Percentiles rank a stretch among this genome's conserved stretches.
Evolutionary conservation across 2,329 filamentous ascomycete species (phyloP).

Genomic region (Cadophora sp.): DNA sequence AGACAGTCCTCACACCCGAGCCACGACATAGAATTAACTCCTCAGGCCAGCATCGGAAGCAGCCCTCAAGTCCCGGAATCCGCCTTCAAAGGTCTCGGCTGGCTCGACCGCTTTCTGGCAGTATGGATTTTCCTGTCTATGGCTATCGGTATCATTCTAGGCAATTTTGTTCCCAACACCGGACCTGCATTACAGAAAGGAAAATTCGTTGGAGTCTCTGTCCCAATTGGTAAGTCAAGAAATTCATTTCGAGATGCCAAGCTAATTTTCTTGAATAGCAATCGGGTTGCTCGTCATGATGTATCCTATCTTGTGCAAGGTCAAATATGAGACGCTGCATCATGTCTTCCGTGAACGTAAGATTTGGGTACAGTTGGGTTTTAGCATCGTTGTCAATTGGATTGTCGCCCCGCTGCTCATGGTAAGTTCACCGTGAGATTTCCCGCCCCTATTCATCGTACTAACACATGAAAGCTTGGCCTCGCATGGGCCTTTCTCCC

Average conservation of each 20-base stretch:
- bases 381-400: conserved; percentile 84
- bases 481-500: conserved; percentile 74
- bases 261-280: conserved; percentile 53
- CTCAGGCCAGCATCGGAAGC: background rate
- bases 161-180: conserved; percentile 64
- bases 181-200: conserved; percentile 64
- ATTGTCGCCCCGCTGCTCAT: conserved; percentile 82
- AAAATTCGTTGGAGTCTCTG: conserved; percentile 66
- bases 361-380: conserved; percentile 80
- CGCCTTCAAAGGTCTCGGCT: conserved; percentile 48
- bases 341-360: conserved; percentile 63
- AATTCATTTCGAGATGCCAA: conserved; percentile 1
- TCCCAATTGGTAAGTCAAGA: conserved; percentile 61
- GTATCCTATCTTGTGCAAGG: conserved; percentile 91
- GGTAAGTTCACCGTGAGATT: conserved; percentile 46
- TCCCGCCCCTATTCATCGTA: background rate
- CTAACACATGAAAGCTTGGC: conserved; percentile 50
- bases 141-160: conserved; percentile 67
- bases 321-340: conserved; percentile 78
- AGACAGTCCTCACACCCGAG: background rate
- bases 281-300: conserved; percentile 89
- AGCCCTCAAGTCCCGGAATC: conserved; percentile 23
- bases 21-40: background rate
- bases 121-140: conserved; percentile 72
- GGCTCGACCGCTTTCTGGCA: conserved; percentile 58